phyloP scores from a whole-genome alignment of 371 early-diverging fungal genomes.

The Rhizomucor pusillus region DNA sequence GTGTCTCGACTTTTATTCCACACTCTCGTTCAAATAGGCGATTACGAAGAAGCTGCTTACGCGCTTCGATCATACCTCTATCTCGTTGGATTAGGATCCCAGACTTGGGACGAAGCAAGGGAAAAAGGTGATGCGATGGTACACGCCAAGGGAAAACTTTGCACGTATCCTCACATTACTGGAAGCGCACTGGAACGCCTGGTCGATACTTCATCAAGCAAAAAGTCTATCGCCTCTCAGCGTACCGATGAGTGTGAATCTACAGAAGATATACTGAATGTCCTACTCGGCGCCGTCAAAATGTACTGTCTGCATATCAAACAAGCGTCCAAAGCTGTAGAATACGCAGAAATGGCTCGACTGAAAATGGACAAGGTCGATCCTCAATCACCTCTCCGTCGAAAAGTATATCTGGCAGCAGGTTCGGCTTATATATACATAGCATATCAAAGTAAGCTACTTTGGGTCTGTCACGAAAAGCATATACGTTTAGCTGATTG shows the following conservation, averaged over 20 bases:
- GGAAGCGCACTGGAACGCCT: neutral
- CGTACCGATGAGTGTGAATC: slow-evolving; percentile 24
- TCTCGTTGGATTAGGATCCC: slow-evolving; percentile 30
- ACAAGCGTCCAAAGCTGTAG: slow-evolving; percentile 37
- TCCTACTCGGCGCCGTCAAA: slow-evolving; percentile 39
- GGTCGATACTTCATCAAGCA: neutral
- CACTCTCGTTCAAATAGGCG: slow-evolving; percentile 55
- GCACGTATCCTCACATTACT: neutral
- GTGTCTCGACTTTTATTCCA: slow-evolving; percentile 62
- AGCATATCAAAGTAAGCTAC: slow-evolving; percentile 1
- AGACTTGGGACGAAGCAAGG: neutral
- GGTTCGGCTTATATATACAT: neutral
- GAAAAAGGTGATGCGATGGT: neutral
- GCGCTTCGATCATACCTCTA: slow-evolving; percentile 61
- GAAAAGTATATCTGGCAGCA: neutral
- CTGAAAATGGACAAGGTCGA: neutral
- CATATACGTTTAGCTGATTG: neutral
- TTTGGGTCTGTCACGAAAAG: neutral
- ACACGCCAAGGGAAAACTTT: slow-evolving; percentile 1
- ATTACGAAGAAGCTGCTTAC: slow-evolving; percentile 68
- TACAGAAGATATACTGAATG: slow-evolving; percentile 29
- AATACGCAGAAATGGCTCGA: slow-evolving; percentile 39
- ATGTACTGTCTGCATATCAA: slow-evolving; percentile 46
- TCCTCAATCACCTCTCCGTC: neutral
- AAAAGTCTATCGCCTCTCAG: slow-evolving; percentile 17